Base-by-base conservation (phyloP, 1,284 basidiomycete genomes). In the Fomitopsis betulina region DNA sequence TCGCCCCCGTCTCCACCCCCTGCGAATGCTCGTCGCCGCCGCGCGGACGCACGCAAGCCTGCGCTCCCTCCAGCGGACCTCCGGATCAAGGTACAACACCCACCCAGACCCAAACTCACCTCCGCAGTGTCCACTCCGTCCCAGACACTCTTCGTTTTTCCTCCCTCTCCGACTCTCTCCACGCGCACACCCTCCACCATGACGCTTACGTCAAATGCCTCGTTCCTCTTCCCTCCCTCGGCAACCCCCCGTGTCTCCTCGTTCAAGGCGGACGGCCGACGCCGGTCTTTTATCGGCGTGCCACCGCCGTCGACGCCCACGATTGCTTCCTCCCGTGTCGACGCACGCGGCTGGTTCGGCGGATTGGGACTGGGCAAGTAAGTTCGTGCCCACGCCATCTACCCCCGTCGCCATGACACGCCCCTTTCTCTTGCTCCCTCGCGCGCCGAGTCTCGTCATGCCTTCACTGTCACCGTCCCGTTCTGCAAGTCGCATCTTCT, bases 141-240 rank as follows among this genome's bases (percentile, higher is more conserved):
- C 0, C 90, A 92, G 69, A 93, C 89, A 0, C 76, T 93, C 51
- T 92, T 93, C 66, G 86, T 93, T 40, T 93, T 93, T 68, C 90
- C 90, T 3, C 89, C 90, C 38, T 91, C 89, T 13, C 89, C 89
- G 9, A 87, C 83, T 7, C 69, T 80, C 58, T 77, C 76, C 58
- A 78, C 82, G 42, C 81, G 84, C 50, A 91, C 84, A 58, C 87
- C 85, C 49, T 86, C 83, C 62, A 92, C 85, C 50, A 86, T 86
- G 79, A 91, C 85, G 54, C 75, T 91, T 62, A 91, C 80, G 61
- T 89, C 83, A 62, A 85, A 77, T 62, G 75, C 73, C 32, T 70
- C 77, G 40, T 75, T 81, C 50, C 82, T 85, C 17, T 87, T 88
- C 72, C 84, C 86, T 12, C 75, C 78, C 50, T 68, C 83, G 62